Percentiles rank a stretch among this genome's conserved stretches.
Conservation (phyloP, 1,284 basidiomycete genomes). For the Cutaneotrichosporon cyanovorans region DNA sequence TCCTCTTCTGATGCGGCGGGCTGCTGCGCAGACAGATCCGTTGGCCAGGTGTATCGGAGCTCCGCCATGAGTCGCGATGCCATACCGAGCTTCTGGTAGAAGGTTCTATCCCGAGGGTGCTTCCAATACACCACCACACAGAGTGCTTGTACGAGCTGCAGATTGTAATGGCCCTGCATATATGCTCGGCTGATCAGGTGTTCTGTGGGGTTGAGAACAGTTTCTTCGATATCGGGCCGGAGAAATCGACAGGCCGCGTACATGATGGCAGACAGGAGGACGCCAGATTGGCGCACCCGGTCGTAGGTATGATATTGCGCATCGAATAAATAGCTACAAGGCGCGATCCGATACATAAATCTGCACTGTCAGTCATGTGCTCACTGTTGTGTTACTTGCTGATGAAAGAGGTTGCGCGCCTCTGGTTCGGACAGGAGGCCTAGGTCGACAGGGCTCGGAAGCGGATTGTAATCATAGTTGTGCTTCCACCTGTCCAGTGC, state of each 20-base stretch:
- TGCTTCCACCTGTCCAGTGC: too few relatives aligned
- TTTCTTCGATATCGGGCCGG: constrained; percentile 10
- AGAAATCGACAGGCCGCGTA: constrained; percentile 19
- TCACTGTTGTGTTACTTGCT: constrained; percentile 6
- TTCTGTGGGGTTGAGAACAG: constrained; percentile 12
- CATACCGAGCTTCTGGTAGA: constrained; percentile 22
- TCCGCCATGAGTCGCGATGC: constrained; percentile 22
- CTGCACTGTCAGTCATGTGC: background rate
- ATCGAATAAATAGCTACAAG: constrained; percentile 8
- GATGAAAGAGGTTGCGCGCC: constrained; percentile 4
- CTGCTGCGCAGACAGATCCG: background rate
- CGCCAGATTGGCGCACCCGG: background rate
- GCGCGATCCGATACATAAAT: constrained; percentile 3
- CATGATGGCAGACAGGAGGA: constrained; percentile 23
- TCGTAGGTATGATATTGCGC: constrained; percentile 11
- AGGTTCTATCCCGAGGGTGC: constrained; percentile 11
- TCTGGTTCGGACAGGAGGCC: constrained; percentile 8
- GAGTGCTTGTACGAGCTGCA: constrained; percentile 16
- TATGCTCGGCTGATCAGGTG: constrained; percentile 14
- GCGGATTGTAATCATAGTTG: too few relatives aligned
- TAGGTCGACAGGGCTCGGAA: constrained; percentile 1
- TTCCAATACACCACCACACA: constrained; percentile 16
- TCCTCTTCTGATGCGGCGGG: constrained; percentile 6
- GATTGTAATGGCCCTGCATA: constrained; percentile 8
- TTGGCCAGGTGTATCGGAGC: constrained; percentile 8